Percentiles rank a stretch among this genome's conserved stretches.
Evolutionary conservation across 805 yeast species (phyloP).

Genomic region (Teunomyces cretensis): DNA sequence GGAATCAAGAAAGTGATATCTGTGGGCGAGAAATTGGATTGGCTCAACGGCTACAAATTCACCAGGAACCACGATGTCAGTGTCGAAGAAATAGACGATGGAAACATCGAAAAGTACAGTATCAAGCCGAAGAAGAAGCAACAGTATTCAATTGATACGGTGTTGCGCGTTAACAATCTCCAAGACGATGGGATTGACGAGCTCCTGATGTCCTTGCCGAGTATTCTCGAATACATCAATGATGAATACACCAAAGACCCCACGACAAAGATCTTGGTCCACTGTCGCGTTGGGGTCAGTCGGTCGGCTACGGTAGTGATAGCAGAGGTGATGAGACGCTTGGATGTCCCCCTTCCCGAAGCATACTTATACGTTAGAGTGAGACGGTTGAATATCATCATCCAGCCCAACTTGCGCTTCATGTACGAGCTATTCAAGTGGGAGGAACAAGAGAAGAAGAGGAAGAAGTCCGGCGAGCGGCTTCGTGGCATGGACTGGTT

Average conservation of each 20-base stretch:
- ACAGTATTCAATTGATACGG: slow-evolving; percentile 36
- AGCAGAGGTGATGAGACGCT: slow-evolving; percentile 87
- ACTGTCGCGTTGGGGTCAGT: slow-evolving; percentile 94
- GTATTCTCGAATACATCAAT: slow-evolving; percentile 66
- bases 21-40: slow-evolving; percentile 77
- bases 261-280: slow-evolving; percentile 55
- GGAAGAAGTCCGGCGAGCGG: slow-evolving; percentile 7
- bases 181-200: slow-evolving; percentile 93
- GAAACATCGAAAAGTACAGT: slow-evolving; percentile 31
- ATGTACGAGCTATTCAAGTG: slow-evolving; percentile 83
- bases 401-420: slow-evolving; percentile 89
- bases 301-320: slow-evolving; percentile 94
- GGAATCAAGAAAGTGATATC: slow-evolving; percentile 76
- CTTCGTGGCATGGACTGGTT: slow-evolving; percentile 84
- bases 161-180: slow-evolving; percentile 66
- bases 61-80: slow-evolving; percentile 21
- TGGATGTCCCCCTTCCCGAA: slow-evolving; percentile 62
- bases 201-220: slow-evolving; percentile 58
- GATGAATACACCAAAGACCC: slow-evolving; percentile 24
- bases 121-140: slow-evolving; percentile 20
- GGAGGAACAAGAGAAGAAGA: slow-evolving; percentile 31
- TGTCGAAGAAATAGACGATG: slow-evolving; percentile 23
- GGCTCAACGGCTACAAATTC: slow-evolving; percentile 49
- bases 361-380: slow-evolving; percentile 91
- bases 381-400: slow-evolving; percentile 83